phyloP scores from a whole-genome alignment of 129 eudicot genomes.

The Tagetes erecta region DNA sequence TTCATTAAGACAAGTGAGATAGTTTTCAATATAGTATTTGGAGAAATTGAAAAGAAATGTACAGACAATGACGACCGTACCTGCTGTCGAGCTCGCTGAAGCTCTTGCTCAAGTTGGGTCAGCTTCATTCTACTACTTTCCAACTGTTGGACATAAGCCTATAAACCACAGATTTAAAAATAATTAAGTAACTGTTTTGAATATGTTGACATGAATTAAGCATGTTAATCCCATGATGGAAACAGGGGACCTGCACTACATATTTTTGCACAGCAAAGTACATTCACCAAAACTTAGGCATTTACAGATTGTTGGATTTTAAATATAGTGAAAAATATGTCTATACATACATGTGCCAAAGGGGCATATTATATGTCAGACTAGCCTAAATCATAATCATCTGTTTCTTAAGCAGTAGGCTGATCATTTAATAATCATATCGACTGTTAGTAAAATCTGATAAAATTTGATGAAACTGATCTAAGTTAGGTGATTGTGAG shows the following conservation, averaged over 20 bases:
- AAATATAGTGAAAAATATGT: background rate
- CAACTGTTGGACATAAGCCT: constrained; percentile 98
- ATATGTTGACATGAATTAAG: background rate
- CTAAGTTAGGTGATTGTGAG: background rate
- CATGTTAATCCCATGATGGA: background rate
- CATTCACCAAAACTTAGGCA: background rate
- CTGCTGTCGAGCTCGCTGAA: constrained; percentile 98
- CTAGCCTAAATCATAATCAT: background rate
- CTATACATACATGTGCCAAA: background rate
- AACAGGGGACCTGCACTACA: background rate
- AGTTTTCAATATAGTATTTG: constrained; percentile 4
- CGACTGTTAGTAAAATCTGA: background rate
- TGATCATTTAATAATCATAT: background rate
- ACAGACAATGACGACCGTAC: constrained; percentile 35
- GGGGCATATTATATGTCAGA: background rate
- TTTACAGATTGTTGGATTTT: background rate
- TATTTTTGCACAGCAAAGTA: background rate
- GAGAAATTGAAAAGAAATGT: constrained; percentile 7
- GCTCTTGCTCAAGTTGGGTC: constrained; percentile 97
- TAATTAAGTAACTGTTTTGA: background rate
- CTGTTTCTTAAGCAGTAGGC: constrained; percentile 1
- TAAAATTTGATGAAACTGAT: background rate
- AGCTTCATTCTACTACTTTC: constrained; percentile 97
- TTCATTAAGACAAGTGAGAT: constrained; percentile 23
- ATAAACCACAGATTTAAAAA: constrained; percentile 11